Percentiles rank a stretch among this genome's conserved stretches.
phyloP scores from a whole-genome alignment of 805 yeast genomes.

The Candida michaelii region DNA sequence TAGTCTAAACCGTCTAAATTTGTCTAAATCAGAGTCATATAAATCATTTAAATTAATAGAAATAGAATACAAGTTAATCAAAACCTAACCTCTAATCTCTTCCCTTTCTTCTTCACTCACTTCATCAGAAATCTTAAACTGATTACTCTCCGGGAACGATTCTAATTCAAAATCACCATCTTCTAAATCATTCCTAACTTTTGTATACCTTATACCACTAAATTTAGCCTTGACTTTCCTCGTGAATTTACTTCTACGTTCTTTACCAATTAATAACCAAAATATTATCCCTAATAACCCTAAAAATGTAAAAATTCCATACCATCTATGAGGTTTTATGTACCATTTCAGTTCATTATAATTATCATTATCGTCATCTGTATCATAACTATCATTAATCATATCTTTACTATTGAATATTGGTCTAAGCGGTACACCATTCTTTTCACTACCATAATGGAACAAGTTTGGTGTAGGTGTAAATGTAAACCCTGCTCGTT shows the following conservation, averaged over 20 bases:
- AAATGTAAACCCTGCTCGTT: constrained; percentile 48
- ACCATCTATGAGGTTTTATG: constrained; percentile 44
- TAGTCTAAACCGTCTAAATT: too few relatives aligned
- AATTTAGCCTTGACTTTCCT: constrained; percentile 13
- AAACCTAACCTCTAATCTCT: background rate
- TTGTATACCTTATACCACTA: background rate
- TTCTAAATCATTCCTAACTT: constrained; percentile 11
- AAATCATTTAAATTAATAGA: too few relatives aligned
- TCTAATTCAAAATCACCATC: constrained; percentile 12
- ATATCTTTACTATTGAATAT: constrained; percentile 18
- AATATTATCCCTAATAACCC: constrained; percentile 24
- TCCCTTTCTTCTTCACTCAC: constrained; percentile 1
- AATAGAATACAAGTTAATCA: too few relatives aligned
- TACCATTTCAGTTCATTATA: constrained; percentile 39
- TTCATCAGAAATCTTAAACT: constrained; percentile 1
- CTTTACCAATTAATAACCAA: constrained; percentile 34
- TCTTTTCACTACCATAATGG: constrained; percentile 54
- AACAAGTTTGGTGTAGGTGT: constrained; percentile 49
- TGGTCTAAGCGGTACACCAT: constrained; percentile 45
- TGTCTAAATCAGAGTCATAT: too few relatives aligned
- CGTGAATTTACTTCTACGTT: constrained; percentile 18
- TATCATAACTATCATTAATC: constrained; percentile 31
- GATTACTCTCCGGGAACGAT: background rate
- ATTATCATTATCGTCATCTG: constrained; percentile 23
- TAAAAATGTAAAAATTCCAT: constrained; percentile 34